These are phyloP conservation scores for Oryza meridionalis DNA, from an alignment of 176 grass and related monocot genomes.

Conservation along the genomic window DNA sequence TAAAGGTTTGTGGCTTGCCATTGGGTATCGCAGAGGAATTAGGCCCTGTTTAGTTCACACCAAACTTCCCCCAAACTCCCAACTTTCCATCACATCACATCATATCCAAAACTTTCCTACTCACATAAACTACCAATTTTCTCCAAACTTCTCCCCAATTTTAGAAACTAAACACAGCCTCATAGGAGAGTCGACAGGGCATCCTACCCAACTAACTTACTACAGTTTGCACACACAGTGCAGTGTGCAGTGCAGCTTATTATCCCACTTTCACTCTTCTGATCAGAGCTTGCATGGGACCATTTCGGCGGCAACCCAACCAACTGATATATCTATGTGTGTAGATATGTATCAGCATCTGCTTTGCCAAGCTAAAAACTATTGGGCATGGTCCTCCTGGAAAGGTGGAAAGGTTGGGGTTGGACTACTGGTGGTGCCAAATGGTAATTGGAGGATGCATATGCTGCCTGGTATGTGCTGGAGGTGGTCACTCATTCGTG, in stretches of 20 bases:
- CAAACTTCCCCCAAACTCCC: too few species aligned
- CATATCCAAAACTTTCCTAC: too few species aligned
- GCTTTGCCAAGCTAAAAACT: not conserved
- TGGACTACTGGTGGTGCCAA: not conserved
- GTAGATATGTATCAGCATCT: not conserved
- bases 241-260: not conserved
- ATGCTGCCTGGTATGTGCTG: not conserved
- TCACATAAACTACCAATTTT: too few species aligned
- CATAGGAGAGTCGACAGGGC: not conserved
- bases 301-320: not conserved
- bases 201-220: not conserved
- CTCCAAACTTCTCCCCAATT: too few species aligned
- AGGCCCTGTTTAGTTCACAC: too few species aligned
- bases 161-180: too few species aligned
- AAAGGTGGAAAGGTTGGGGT: not conserved
- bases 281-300: not conserved
- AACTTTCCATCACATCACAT: too few species aligned
- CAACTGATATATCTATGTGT: not conserved
- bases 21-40: too few species aligned
- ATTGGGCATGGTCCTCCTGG: not conserved
- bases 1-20: too few species aligned
- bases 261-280: not conserved
- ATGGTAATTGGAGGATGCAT: not conserved
- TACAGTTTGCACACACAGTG: not conserved
- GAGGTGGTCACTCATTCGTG: conserved; percentile 1